phyloP scores from a whole-genome alignment of 2,329 filamentous ascomycete species.

The Parastagonospora nodorum region DNA sequence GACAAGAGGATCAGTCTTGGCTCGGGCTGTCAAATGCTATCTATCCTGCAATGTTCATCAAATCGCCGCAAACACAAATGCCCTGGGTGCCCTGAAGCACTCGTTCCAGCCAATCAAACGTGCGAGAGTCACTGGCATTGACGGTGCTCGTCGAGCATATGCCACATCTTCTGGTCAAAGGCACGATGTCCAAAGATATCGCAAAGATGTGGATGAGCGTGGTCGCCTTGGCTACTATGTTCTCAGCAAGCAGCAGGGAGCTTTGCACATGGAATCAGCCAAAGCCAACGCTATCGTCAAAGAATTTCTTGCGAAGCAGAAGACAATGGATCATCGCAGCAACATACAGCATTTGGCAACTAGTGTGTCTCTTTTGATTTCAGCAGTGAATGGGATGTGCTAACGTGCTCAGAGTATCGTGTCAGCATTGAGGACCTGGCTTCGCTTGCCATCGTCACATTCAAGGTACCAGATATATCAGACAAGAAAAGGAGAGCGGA shows the following conservation, averaged over 20 bases:
- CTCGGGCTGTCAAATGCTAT: conserved; percentile 5
- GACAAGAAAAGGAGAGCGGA: conserved; percentile 20
- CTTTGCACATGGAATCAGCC: conserved; percentile 18
- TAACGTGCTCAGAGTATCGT: conserved; percentile 30
- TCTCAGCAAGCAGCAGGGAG: conserved; percentile 18
- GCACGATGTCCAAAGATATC: conserved; percentile 19
- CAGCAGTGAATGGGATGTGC: neutral
- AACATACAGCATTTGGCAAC: conserved; percentile 24
- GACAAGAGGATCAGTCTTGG: neutral
- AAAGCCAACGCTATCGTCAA: conserved; percentile 29
- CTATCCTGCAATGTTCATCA: conserved; percentile 18
- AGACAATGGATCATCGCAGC: conserved; percentile 20
- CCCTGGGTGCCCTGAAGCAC: too few species aligned
- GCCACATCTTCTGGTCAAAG: conserved; percentile 12
- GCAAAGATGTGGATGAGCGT: conserved; percentile 26
- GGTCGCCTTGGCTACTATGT: conserved; percentile 25
- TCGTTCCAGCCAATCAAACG: neutral
- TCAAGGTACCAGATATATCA: conserved; percentile 29
- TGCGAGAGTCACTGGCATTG: neutral
- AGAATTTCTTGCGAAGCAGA: conserved; percentile 29
- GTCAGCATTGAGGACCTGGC: conserved; percentile 28
- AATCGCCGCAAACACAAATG: too few species aligned
- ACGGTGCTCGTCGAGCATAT: conserved; percentile 11
- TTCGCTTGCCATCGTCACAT: conserved; percentile 31
- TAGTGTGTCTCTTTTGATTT: conserved; percentile 18